Evolutionary conservation across 129 eudicot species (phyloP), one percentile per base, ranked within the genome.

Genomic region (Dittrichia graveolens): DNA sequence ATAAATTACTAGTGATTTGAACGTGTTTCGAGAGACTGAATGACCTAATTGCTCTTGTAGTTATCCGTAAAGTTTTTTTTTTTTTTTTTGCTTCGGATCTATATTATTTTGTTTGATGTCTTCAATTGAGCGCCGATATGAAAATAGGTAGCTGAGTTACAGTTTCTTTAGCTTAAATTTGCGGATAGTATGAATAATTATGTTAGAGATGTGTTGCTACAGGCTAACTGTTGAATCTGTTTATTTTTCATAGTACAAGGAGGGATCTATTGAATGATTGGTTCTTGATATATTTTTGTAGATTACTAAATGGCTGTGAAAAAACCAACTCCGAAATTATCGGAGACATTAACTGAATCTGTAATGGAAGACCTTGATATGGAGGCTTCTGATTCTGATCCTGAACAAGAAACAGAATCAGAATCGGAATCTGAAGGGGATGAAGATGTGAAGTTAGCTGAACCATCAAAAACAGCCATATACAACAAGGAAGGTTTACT

Each of bases 401-500:
- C 60, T 10, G 85, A 69, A 77, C 48, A 58, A 72, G 77, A 73
- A 5, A 14, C 69, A 45, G 77, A 61, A 14, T 18, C 83, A 0
- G 89, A 77, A 18, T 85, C 87, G 0, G 96, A 86, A 31, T 74
- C 84, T 24, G 96, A 84, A 12, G 96, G 79, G 11, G 85, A 80
- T 5, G 91, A 82, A 35, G 90, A 80, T 46, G 76, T 87, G 68
- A 84, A 76, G 73, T 53, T 86, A 52, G 76, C 83, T 1, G 88
- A 90, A 79, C 96, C 96, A 40, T 82, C 90, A 39, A 90, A 90
- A 67, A 82, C 74, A 57, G 84, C 96, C 4, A 75, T 87, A 45
- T 60, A 90, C 82, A 83, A 87, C 80, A 80, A 71, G 68, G 90
- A 80, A 2, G 94, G 87, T 45, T 71, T 90, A 70, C 83, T 82